Percentiles rank a stretch among this genome's conserved stretches.
phyloP scores from a whole-genome alignment of 768 basidiomycete genomes.

The Kwoniella shandongensis region DNA sequence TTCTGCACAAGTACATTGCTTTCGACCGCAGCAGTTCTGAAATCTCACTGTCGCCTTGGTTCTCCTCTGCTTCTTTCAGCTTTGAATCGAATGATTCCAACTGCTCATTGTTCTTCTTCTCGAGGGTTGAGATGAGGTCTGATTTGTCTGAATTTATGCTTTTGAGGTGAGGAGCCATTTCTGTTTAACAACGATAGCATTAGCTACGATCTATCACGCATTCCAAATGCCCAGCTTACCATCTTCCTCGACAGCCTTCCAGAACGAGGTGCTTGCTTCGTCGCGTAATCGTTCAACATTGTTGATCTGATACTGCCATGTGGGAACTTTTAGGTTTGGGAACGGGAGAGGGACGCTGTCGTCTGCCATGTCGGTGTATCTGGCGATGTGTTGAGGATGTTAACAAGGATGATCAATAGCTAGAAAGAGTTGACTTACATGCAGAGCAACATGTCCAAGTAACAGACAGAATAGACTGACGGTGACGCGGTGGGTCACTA shows the following conservation, averaged over 20 bases:
- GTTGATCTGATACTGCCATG: conserved; percentile 73
- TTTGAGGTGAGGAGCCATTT: conserved; percentile 76
- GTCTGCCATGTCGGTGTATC: conserved; percentile 62
- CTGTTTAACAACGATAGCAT: conserved; percentile 58
- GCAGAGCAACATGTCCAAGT: no score
- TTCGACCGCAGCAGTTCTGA: conserved; percentile 78
- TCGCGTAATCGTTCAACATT: conserved; percentile 67
- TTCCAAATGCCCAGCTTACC: conserved; percentile 58
- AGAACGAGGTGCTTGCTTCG: conserved; percentile 64
- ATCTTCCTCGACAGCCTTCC: conserved; percentile 76
- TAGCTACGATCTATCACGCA: no score
- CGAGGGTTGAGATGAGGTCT: conserved; percentile 61
- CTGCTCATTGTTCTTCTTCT: conserved; percentile 69
- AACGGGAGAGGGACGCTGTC: conserved; percentile 79
- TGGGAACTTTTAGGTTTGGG: conserved; percentile 79
- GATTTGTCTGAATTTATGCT: conserved; percentile 57
- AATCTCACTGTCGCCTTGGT: conserved; percentile 90
- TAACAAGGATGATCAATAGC: no score
- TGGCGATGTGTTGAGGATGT: neutral
- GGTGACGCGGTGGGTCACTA: conserved; percentile 5
- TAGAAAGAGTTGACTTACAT: no score
- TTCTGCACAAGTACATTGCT: conserved; percentile 80
- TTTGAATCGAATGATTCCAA: conserved; percentile 73
- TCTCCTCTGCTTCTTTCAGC: conserved; percentile 81
- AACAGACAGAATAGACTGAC: no score